These are phyloP conservation scores for Jatropha curcas DNA, from an alignment of 345 rosid species.

Conservation along the genomic window DNA sequence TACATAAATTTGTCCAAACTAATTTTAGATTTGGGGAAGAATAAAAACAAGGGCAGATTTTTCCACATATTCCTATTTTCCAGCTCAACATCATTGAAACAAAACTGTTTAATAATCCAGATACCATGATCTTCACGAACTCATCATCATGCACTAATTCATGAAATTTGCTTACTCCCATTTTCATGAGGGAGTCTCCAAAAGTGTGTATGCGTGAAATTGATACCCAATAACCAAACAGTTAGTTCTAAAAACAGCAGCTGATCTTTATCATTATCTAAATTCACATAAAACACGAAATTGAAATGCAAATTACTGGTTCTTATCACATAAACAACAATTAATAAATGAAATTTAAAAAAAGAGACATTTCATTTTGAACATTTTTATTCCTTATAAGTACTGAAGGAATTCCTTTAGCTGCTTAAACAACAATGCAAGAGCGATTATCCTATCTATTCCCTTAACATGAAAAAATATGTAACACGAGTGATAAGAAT, in stretches of 20 bases:
- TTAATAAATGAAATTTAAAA: too few species aligned
- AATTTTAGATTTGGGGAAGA: background rate
- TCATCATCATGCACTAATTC: background rate
- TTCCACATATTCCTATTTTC: background rate
- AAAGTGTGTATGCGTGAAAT: background rate
- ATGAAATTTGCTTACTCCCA: constrained; percentile 3
- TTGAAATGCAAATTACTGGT: background rate
- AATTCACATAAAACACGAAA: background rate
- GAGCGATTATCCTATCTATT: constrained; percentile 1
- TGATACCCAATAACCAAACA: background rate
- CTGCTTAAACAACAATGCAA: background rate
- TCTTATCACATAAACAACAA: background rate
- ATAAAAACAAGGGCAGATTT: background rate
- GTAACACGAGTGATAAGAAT: background rate
- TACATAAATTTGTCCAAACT: background rate
- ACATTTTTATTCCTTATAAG: background rate
- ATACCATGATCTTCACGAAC: background rate
- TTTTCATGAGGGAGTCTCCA: background rate
- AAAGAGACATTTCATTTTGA: background rate
- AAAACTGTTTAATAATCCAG: background rate
- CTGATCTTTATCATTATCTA: background rate
- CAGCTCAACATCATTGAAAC: background rate
- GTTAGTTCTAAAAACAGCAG: background rate
- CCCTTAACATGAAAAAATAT: background rate
- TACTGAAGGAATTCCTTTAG: constrained; percentile 4